These are phyloP conservation scores for Sporothrix protearum DNA, from an alignment of 2,329 filamentous ascomycete genomes.

Conservation along the genomic window DNA sequence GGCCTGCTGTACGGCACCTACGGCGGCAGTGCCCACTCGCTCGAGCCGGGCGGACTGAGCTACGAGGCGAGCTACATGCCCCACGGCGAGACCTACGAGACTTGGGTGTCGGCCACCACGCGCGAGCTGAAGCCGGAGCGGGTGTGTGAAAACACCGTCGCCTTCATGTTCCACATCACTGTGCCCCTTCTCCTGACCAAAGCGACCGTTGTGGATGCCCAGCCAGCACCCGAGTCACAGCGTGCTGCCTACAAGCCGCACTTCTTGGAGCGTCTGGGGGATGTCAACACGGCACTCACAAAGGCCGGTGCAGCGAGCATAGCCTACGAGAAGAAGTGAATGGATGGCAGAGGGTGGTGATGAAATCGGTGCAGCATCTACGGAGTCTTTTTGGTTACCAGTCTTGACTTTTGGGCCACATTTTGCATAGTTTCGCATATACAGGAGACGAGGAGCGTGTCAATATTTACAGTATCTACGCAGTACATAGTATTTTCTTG, in stretches of 20 bases:
- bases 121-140: constrained; percentile 20
- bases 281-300: constrained; percentile 16
- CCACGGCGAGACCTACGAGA: constrained; percentile 37
- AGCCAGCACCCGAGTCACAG: constrained; percentile 20
- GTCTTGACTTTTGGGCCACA: background rate
- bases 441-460: background rate
- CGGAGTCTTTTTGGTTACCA: background rate
- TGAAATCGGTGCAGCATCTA: background rate
- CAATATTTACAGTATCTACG: background rate
- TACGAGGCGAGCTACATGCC: constrained; percentile 39
- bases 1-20: constrained; percentile 45
- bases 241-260: constrained; percentile 51
- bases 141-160: constrained; percentile 17
- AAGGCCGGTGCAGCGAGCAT: background rate
- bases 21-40: constrained; percentile 31
- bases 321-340: background rate
- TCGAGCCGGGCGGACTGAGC: constrained; percentile 34
- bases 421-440: background rate
- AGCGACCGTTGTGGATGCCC: constrained; percentile 1
- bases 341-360: background rate
- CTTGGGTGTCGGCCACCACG: constrained; percentile 33
- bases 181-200: constrained; percentile 18
- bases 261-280: constrained; percentile 21
- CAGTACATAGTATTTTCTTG: background rate
- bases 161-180: constrained; percentile 28